Base-by-base conservation (phyloP, 495 filamentous ascomycete species). In the Paragyromitra xinjiangensis region DNA sequence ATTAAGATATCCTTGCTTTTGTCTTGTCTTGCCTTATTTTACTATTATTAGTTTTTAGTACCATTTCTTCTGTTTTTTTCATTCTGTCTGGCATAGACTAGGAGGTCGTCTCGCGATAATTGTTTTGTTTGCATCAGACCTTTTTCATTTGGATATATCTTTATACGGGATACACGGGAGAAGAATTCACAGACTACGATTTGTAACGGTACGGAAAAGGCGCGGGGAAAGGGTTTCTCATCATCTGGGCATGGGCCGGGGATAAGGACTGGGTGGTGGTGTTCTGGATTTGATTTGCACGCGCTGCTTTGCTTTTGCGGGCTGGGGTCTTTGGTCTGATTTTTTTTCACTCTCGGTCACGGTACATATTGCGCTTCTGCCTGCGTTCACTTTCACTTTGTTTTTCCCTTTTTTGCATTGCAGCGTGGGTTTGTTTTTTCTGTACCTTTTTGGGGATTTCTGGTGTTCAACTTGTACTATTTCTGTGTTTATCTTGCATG, bases 191-290 rank as follows among this genome's bases (percentile, higher is more conserved):
- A 73, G 16, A 56, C 61, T 65, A 71, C 56, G 61, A 50, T 65
- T 78, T 71, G 74, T 79, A 66, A 71, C 65, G 68, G 74, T 79
- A 78, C 40, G 70, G 63, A 58, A 72, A 71, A 45, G 71, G 71
- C 37, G 24, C n/a, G 64, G 50, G 26, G 39, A 58, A 50, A 44
- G 39, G 63, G 26, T 71, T 51, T 59, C 59, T 63, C 59, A 63
- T 63, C 37, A 42, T 63, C 34, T 62, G 68, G 71, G 69, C 14
- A 66, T 64, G 34, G 59, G 42, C 45, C 58, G 16, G 16, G 45
- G 68, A 22, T 2, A 62, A 71, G 69, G 50, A 24, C 42, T 66
- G 61, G 69, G 67, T 55, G 73, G 56, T 53, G 64, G 73, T 77
- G 71, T 74, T 74, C 39, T 66, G 69, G 74, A 48, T 66, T 42